Percentiles rank a stretch among this genome's conserved stretches.
These are phyloP conservation scores for Protomyces inouyei DNA, from an alignment of 1,139 yeast genomes.

Conservation along the genomic window DNA sequence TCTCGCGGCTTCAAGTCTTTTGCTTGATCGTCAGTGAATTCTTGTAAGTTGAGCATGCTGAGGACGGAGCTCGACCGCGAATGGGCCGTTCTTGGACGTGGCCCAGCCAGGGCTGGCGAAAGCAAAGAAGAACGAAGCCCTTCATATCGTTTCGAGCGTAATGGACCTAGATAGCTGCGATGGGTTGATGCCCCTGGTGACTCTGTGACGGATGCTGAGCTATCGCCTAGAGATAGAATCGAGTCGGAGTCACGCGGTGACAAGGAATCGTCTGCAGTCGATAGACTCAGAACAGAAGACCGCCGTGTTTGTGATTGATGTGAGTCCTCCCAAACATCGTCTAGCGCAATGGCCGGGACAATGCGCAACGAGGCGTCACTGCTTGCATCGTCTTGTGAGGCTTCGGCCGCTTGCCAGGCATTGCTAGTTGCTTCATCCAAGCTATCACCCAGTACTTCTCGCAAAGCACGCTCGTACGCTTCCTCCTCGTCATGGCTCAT, in stretches of 20 bases:
- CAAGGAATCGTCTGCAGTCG: slow-evolving; percentile 5
- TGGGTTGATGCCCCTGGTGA: neutral
- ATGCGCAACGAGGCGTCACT: neutral
- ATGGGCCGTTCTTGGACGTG: slow-evolving; percentile 28
- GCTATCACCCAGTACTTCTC: neutral
- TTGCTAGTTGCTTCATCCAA: neutral
- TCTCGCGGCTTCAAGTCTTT: slow-evolving; percentile 35
- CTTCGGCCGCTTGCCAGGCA: neutral
- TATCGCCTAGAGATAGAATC: neutral
- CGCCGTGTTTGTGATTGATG: neutral
- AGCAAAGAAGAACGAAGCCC: slow-evolving; percentile 31
- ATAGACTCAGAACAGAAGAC: slow-evolving; percentile 30
- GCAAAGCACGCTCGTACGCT: neutral
- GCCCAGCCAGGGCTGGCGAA: slow-evolving; percentile 29
- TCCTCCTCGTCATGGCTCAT: neutral
- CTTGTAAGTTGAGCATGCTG: slow-evolving; percentile 28
- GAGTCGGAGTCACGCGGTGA: slow-evolving; percentile 13
- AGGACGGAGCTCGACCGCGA: slow-evolving; percentile 26
- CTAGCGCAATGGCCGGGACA: neutral
- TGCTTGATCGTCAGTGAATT: slow-evolving; percentile 23
- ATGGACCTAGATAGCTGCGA: slow-evolving; percentile 25
- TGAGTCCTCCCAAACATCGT: neutral
- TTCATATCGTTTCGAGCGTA: slow-evolving; percentile 30
- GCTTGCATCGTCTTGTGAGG: neutral
- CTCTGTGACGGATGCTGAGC: neutral